Conservation (phyloP, 805 yeast species). For the Zygotorulaspora chibaensis region DNA sequence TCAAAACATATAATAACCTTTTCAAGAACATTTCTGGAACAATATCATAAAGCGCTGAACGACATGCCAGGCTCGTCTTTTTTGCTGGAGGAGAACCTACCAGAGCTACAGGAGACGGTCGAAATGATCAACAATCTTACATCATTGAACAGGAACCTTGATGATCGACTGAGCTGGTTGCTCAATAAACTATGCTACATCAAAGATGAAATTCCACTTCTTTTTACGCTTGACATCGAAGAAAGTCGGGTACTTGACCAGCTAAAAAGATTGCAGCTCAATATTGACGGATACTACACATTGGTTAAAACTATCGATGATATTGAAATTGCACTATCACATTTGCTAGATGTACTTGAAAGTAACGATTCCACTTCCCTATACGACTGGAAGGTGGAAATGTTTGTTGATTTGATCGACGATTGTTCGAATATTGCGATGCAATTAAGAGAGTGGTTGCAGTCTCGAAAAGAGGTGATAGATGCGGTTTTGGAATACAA, state of each 20-base stretch:
- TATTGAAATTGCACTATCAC: conserved; percentile 36
- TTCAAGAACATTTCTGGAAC: too few relatives aligned
- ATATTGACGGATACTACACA: conserved; percentile 32
- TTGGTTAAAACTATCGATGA: conserved; percentile 32
- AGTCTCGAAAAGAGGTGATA: conserved; percentile 32
- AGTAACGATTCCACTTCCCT: conserved; percentile 13
- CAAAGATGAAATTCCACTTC: conserved; percentile 1
- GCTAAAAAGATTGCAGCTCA: conserved; percentile 36
- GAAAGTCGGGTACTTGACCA: conserved; percentile 7
- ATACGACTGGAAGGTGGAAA: conserved; percentile 6
- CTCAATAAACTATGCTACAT: conserved; percentile 4
- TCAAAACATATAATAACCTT: too few relatives aligned
- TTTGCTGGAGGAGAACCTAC: conserved; percentile 3
- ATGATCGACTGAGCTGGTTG: conserved; percentile 3
- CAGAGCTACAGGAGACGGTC: conserved; percentile 5
- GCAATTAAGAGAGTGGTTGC: conserved; percentile 24
- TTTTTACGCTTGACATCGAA: conserved; percentile 8
- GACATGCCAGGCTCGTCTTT: background rate
- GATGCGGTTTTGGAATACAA: conserved; percentile 42
- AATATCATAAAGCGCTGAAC: too few relatives aligned
- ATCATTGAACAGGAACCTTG: conserved; percentile 3
- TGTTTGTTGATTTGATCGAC: conserved; percentile 33
- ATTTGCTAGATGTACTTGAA: conserved; percentile 37
- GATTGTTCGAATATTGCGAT: conserved; percentile 22
- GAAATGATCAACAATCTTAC: background rate